These are phyloP conservation scores for Biancaea sappan DNA, from an alignment of 306 rosid genomes.

Conservation along the genomic window DNA sequence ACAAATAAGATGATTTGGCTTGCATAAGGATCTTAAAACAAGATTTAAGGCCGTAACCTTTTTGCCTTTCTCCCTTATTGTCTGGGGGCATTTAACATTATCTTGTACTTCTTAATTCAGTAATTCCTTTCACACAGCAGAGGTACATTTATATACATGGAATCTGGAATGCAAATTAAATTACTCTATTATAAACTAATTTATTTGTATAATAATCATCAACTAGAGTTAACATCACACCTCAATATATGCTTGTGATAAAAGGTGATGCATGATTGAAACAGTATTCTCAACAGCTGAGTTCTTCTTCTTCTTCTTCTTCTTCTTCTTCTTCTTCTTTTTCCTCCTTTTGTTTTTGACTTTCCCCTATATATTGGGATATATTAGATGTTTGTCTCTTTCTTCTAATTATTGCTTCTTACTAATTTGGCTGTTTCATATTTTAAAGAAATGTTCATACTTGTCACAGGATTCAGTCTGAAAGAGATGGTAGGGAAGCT, in stretches of 20 bases:
- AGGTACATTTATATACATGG: not conserved
- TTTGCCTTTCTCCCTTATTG: too few species aligned
- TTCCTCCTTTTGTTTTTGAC: too few species aligned
- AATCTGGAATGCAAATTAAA: not conserved
- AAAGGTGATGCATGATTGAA: slow-evolving; percentile 19
- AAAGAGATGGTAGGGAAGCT: slow-evolving; percentile 73
- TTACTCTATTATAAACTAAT: not conserved
- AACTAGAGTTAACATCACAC: slow-evolving; percentile 7
- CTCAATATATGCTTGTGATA: not conserved
- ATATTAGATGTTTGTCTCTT: not conserved
- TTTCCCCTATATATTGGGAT: not conserved
- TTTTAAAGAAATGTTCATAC: slow-evolving; percentile 26
- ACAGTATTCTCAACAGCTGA: slow-evolving; percentile 13
- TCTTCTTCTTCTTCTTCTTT: not conserved
- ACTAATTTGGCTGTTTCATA: slow-evolving; percentile 5
- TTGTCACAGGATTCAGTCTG: slow-evolving; percentile 68
- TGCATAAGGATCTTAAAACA: not conserved
- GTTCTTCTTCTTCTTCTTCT: slow-evolving; percentile 1
- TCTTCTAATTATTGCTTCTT: not conserved
- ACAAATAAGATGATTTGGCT: slow-evolving; percentile 12
- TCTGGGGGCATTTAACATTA: not conserved
- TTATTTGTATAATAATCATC: not conserved
- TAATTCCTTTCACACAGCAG: not conserved
- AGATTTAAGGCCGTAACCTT: not conserved
- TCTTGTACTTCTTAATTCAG: not conserved